Base-by-base conservation (phyloP, 164 flowering plant genomes). In the Stephania yunnanensis region DNA sequence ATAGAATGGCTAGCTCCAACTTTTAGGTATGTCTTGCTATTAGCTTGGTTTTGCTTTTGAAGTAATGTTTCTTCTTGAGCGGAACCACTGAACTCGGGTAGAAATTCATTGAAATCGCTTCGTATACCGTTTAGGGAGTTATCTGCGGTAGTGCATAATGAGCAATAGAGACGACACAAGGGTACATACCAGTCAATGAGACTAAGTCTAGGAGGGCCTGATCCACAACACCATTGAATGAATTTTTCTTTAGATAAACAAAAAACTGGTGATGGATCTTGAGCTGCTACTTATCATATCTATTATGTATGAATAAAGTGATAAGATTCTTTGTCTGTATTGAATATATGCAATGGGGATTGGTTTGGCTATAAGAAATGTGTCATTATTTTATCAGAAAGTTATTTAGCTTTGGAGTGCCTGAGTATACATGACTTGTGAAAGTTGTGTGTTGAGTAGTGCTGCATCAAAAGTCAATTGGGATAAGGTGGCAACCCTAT, bases 161-260 rank as follows among this genome's bases (percentile, higher is more conserved):
- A 52, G 67, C 53, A 10, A 69, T 69, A 31, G 30, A 10, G 1
- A 61, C 6, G 13, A 15, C 10, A 10, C 75, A 75, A 58, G 64
- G 10, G 68, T 66, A 8, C 12, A 20, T 77, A 68, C n/a, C 69
- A 76, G 53, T 4, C 80, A 3, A 19, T 46, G 53, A 53, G 84
- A 17, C 44, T 67, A 7, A 79, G 83, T 71, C 86, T 86, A 9
- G 83, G 83, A 46, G 84, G 84, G 25, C 85, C 87, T 29, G 84
- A 81, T 74, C 85, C 85, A 19, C 78, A 70, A 13, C 84, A 80
- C 71, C 84, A 83, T 63, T 75, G 13, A 36, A 68, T n/a, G 15
- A 50, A 22, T 68, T 30, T n/a, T 3, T n/a, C 8, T 46, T 36
- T 22, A 25, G 12, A 66, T 67, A 29, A 67, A 36, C 15, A 66